Evolutionary conservation across 345 rosid species (phyloP).

Genomic region (Linum tenue): DNA sequence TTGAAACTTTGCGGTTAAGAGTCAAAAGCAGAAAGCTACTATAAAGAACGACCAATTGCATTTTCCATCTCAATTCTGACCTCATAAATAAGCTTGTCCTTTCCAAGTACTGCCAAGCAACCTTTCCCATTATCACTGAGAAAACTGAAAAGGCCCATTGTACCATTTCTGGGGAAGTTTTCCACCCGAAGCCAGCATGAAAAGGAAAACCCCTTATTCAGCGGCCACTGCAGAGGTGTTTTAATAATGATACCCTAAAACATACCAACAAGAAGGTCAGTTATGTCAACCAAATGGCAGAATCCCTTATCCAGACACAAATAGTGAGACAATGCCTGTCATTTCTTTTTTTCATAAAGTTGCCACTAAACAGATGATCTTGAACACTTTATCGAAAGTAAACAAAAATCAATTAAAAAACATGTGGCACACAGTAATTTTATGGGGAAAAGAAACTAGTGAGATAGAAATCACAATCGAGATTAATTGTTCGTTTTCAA

Average conservation of each 20-base stretch:
- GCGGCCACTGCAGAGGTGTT: conserved; percentile 91
- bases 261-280: conserved; percentile 2
- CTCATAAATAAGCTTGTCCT: conserved; percentile 62
- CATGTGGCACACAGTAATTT: neutral
- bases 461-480: neutral
- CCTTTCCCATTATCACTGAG: conserved; percentile 84
- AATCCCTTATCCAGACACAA: neutral
- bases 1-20: conserved; percentile 6
- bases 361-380: no score
- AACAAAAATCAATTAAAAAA: no score
- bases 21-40: neutral
- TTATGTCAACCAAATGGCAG: neutral
- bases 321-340: neutral
- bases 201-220: conserved; percentile 82
- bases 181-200: conserved; percentile 97
- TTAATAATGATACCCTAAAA: conserved; percentile 71
- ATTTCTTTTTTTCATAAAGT: neutral
- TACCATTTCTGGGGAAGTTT: conserved; percentile 56
- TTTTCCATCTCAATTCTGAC: conserved; percentile 23
- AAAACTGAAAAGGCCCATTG: conserved; percentile 86
- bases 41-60: neutral
- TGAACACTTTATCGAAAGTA: no score
- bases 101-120: conserved; percentile 63
- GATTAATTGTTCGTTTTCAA: neutral
- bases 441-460: neutral